Evolutionary conservation across 768 basidiomycete genomes (phyloP), one percentile per base, ranked within the genome.

Genomic region (Epithele typhae): DNA sequence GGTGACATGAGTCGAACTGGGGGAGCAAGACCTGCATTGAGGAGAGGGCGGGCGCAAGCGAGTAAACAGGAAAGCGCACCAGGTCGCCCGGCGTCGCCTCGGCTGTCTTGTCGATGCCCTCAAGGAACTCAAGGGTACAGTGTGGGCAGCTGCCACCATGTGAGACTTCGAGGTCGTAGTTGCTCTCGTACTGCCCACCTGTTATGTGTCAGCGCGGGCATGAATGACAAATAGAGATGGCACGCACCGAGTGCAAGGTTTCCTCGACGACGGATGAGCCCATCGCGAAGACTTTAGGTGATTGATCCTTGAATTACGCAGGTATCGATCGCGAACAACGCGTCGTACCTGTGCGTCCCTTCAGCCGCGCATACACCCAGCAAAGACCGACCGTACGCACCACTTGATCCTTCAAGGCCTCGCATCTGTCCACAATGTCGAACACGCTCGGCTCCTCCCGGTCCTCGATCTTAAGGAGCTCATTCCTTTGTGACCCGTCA

Each of bases 391-490:
- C n/a, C 23, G 59, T 12, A 17, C 77, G 36, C 47, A 88, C 93
- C 94, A 72, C 63, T 87, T 86, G 75, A 97, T 97, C 64, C 93
- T 87, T 74, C 86, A 93, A 96, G 98, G 98, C 67, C 97, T 94
- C 64, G 92, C 92, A 51, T 98, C 95, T 94, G 62, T 98, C 95
- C 0, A 95, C 95, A n/a, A 98, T 79, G 62, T 98, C 96, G 48
- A 88, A 92, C 0, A 94, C 92, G 48, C 88, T 92, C 57, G 98
- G 92, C 64, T 99, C 96, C 65, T 98, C 96, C 63, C 89, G 93
- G 62, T 99, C 96, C 62, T 99, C 96, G 65, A 99, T 98, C 64
- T 99, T 98, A 60, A 99, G 79, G 64, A 98, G 98, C 65, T 96
- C 96, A 58, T 95, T 88, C 1, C 96, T 11, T 96, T 96, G 57